These are phyloP conservation scores for Fusarium agapanthi DNA, from an alignment of 2,329 filamentous ascomycete species.

Conservation along the genomic window DNA sequence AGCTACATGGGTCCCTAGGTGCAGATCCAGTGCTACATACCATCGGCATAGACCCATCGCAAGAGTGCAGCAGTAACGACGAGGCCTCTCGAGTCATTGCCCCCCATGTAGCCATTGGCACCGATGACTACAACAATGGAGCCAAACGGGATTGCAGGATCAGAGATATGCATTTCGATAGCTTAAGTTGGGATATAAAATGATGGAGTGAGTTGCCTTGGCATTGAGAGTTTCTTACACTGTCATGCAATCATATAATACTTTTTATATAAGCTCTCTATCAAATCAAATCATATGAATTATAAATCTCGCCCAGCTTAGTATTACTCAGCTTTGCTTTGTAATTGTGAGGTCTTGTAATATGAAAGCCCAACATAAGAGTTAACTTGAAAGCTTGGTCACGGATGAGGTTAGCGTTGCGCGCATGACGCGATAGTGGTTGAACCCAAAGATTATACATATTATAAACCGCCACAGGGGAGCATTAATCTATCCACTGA, in stretches of 20 bases:
- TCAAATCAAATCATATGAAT: fast-evolving
- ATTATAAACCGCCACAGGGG: neutral
- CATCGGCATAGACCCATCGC: neutral
- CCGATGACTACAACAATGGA: neutral
- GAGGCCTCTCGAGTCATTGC: neutral
- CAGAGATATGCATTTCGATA: neutral
- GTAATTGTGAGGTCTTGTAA: neutral
- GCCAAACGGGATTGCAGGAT: neutral
- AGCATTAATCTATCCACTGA: neutral
- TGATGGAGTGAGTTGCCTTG: neutral
- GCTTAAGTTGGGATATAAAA: neutral
- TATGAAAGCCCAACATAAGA: neutral
- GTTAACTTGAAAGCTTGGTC: neutral
- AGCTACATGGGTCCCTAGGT: slow-evolving; percentile 30
- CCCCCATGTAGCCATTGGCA: neutral
- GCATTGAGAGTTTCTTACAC: fast-evolving
- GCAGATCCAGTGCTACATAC: neutral
- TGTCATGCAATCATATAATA: neutral
- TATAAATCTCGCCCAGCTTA: neutral
- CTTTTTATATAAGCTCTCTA: fast-evolving
- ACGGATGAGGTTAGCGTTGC: neutral
- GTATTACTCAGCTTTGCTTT: neutral
- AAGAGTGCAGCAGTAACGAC: neutral
- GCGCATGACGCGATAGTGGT: neutral
- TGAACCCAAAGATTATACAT: neutral